These are phyloP conservation scores for Triticum aestivum DNA, from an alignment of 176 grass and related monocot genomes.

Conservation along the genomic window IWGSC_CS_RefSeq_v2.1 NC_057802.1:205264362-205264861, in stretches of 20 bases:
- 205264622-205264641: background rate
- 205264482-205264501: background rate
- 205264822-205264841: background rate
- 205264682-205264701: background rate
- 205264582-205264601: background rate
- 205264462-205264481: background rate
- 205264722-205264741: background rate
- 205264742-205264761: background rate
- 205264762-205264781: background rate
- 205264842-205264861: background rate
- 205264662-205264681: background rate
- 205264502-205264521: constrained; percentile 1
- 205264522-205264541: background rate
- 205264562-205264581: constrained; percentile 16
- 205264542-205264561: constrained; percentile 14
- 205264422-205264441: constrained; percentile 5
- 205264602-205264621: background rate
- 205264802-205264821: background rate
- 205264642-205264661: background rate
- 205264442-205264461: background rate
- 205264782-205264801: background rate
- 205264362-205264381: background rate
- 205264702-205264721: background rate
- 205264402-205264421: background rate
- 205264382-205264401: background rate